Conservation (phyloP, 441 rosid species). For the Erysimum cheiri region DNA sequence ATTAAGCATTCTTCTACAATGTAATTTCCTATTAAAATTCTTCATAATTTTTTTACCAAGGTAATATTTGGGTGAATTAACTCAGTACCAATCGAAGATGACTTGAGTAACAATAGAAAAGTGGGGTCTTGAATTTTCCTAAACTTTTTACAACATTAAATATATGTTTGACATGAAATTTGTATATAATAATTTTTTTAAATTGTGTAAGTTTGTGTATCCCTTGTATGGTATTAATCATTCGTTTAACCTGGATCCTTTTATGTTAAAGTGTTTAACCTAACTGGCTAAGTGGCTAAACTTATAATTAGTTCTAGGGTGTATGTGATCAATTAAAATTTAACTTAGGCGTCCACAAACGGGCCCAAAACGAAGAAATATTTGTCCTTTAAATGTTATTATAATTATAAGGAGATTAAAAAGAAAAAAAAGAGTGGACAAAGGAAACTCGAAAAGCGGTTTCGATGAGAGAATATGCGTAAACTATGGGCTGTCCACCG, state of each 20-base stretch:
- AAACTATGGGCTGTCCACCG: conserved; percentile 48
- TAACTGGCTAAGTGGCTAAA: conserved; percentile 13
- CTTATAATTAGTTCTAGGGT: neutral
- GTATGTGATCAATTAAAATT: neutral
- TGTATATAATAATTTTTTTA: too few species aligned
- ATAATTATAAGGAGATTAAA: neutral
- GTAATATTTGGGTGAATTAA: neutral
- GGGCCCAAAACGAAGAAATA: conserved; percentile 40
- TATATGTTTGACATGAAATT: neutral
- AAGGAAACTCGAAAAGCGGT: conserved; percentile 39
- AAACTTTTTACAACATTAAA: neutral
- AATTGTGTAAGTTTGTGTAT: too few species aligned
- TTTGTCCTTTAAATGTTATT: conserved; percentile 11
- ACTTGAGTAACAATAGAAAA: neutral
- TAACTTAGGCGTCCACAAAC: conserved; percentile 13
- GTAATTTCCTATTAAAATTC: neutral
- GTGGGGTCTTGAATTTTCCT: neutral
- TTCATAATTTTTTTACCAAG: too few species aligned
- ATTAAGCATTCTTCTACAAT: neutral
- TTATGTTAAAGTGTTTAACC: conserved; percentile 16
- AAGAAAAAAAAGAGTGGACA: conserved; percentile 14
- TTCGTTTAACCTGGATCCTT: neutral
- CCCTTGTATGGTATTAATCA: neutral
- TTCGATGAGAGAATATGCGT: conserved; percentile 37
- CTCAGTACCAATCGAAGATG: neutral